Base-by-base conservation (phyloP, 2,329 filamentous ascomycete genomes). In the Fusarium penzigii region DNA sequence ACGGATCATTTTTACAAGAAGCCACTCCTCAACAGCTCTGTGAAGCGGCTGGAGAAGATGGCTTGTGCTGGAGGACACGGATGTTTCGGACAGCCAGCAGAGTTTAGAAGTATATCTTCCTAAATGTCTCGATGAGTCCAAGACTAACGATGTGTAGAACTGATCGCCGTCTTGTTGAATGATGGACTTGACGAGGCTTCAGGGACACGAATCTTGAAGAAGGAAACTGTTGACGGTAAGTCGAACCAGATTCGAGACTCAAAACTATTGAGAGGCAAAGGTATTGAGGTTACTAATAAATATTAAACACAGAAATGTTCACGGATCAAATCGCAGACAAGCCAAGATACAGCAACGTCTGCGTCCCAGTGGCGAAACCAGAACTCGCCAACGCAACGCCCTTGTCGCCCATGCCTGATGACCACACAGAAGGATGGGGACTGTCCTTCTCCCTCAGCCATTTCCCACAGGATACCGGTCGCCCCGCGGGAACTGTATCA, bases 381-480 rank as follows among this genome's bases (percentile, higher is more conserved):
- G 29, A 39, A 25, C 20, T 48, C 7, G 42, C 48, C 29, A 54
- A 51, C 12, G 9, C 48, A 4, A 47, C 44, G 11, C 52, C 48
- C 9, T 13, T 54, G 20, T 13, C 13, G 5, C 42, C 49, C 0
- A 49, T 52, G 40, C 46, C 49, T 1, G 49, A 49, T 14, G 36
- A 49, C 14, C 53, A 52, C 14, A 52, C 49, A 6, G 49, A 55
- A 36, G 53, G 53, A 13, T 55, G 53, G 53, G 53, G 53, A 13
- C 17, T 55, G 13, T 49, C 46, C 1, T 55, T 55, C 17, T 55
- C 49, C 3, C 42, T 55, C 34, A 55, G 43, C n/a, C 53, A 52
- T 17, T 43, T 49, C 8, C 49, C 53, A 29, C 12, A 5, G 1
- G n/a, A 29, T 1, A 44, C 53, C 1, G 53, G 53, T 2, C 49